Evolutionary conservation across 352 stramenopile species (phyloP).

Genomic region (Phytopythium montanum): DNA sequence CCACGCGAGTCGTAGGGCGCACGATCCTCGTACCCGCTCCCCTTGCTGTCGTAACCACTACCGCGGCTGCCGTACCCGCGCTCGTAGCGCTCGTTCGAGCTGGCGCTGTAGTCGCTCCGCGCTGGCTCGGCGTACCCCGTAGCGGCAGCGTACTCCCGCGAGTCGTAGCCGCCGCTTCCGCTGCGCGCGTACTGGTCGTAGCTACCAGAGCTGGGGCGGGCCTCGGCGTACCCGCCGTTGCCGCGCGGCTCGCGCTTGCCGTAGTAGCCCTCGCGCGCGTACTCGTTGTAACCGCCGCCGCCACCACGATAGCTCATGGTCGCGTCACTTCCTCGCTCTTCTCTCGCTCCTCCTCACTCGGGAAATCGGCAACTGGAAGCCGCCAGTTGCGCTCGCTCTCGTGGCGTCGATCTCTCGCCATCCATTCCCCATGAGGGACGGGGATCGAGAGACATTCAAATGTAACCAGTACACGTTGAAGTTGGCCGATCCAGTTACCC

Average conservation of each 20-base stretch:
- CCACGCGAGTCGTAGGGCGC: constrained; percentile 20
- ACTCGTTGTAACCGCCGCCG: constrained; percentile 12
- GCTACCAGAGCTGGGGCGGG: constrained; percentile 2
- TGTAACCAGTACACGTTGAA: too few relatives aligned
- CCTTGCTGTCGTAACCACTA: constrained; percentile 12
- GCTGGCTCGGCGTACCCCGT: constrained; percentile 9
- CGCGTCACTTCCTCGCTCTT: too few relatives aligned
- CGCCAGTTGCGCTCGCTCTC: too few relatives aligned
- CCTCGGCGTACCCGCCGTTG: constrained; percentile 16
- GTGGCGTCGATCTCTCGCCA: too few relatives aligned
- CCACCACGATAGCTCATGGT: too few relatives aligned
- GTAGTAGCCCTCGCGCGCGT: too few relatives aligned
- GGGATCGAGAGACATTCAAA: too few relatives aligned
- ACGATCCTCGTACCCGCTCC: constrained; percentile 15
- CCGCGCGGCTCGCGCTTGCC: too few relatives aligned
- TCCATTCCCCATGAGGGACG: too few relatives aligned
- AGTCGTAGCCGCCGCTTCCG: constrained; percentile 16
- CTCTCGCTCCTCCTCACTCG: too few relatives aligned
- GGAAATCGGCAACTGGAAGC: too few relatives aligned
- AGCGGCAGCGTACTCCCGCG: constrained; percentile 22
- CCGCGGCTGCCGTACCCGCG: constrained; percentile 31
- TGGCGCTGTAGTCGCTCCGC: constrained; percentile 13
- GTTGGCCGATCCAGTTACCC: too few relatives aligned
- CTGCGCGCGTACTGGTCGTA: constrained; percentile 20
- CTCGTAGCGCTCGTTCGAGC: constrained; percentile 13